Evolutionary conservation across 1,139 yeast species (phyloP).

Genomic region (Kodamaea suecica): DNA sequence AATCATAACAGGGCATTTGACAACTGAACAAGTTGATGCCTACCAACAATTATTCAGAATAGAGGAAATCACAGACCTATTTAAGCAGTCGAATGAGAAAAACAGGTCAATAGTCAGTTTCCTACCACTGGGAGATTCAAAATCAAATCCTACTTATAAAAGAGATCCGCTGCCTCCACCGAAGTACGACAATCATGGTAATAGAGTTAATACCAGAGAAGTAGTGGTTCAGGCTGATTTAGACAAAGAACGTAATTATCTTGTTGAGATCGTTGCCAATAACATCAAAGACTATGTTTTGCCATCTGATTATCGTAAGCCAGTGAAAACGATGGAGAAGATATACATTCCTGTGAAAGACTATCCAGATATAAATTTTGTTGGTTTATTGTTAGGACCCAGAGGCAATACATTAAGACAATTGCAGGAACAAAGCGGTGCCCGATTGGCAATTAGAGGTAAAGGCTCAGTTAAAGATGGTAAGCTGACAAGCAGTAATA

Average conservation of each 20-base stretch:
- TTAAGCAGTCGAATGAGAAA: slow-evolving; percentile 51
- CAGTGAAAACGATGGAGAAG: slow-evolving; percentile 69
- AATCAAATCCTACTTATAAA: slow-evolving; percentile 26
- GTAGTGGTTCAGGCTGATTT: slow-evolving; percentile 56
- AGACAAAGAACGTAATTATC: slow-evolving; percentile 74
- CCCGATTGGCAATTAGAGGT: slow-evolving; percentile 84
- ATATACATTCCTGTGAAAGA: slow-evolving; percentile 82
- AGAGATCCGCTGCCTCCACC: slow-evolving; percentile 94
- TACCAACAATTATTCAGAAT: slow-evolving; percentile 73
- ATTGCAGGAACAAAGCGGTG: slow-evolving; percentile 81
- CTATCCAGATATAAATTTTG: slow-evolving; percentile 89
- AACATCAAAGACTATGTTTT: slow-evolving; percentile 76
- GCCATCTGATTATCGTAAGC: slow-evolving; percentile 77
- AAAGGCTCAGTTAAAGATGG: slow-evolving; percentile 96
- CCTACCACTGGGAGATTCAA: slow-evolving; percentile 34
- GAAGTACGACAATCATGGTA: slow-evolving; percentile 76
- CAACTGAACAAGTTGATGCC: slow-evolving; percentile 84
- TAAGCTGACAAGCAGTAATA: slow-evolving; percentile 48
- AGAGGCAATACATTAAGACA: slow-evolving; percentile 87
- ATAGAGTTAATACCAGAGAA: slow-evolving; percentile 81
- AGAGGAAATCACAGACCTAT: slow-evolving; percentile 60
- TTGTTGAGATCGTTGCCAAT: slow-evolving; percentile 71
- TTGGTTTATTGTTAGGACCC: slow-evolving; percentile 90
- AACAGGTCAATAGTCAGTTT: slow-evolving; percentile 40
- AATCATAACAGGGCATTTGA: slow-evolving; percentile 52